Conservation (phyloP, 257 asterid genomes). For the Handroanthus guayacan region DNA sequence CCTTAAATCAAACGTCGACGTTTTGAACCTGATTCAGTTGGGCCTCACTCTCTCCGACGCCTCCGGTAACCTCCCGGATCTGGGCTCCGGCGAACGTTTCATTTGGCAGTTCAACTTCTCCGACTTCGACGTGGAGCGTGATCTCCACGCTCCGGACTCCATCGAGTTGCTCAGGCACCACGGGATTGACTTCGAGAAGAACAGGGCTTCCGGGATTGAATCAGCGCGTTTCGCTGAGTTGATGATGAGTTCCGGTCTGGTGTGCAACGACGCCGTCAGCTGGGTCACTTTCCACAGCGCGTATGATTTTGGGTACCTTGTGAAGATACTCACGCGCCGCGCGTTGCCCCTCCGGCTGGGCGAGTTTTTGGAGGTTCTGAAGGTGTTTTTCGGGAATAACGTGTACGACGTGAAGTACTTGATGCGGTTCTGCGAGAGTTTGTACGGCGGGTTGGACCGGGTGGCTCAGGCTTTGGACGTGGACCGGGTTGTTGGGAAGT, state of each 20-base stretch:
- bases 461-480: slow-evolving; percentile 60
- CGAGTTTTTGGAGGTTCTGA: slow-evolving; percentile 52
- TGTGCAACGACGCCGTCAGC: slow-evolving; percentile 59
- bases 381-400: slow-evolving; percentile 55
- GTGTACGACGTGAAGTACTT: slow-evolving; percentile 72
- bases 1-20: slow-evolving; percentile 64
- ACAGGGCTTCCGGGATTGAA: slow-evolving; percentile 55
- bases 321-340: slow-evolving; percentile 69
- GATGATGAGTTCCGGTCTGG: slow-evolving; percentile 68
- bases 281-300: slow-evolving; percentile 88
- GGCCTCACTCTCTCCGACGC: slow-evolving; percentile 65
- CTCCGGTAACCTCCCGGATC: slow-evolving; percentile 57
- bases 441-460: slow-evolving; percentile 78
- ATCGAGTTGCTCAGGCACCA: slow-evolving; percentile 56
- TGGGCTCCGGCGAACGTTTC: slow-evolving; percentile 43
- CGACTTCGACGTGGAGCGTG: slow-evolving; percentile 73
- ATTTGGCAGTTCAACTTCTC: slow-evolving; percentile 87
- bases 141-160: slow-evolving; percentile 70
- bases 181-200: slow-evolving; percentile 64
- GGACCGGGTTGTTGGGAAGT: slow-evolving; percentile 73
- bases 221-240: slow-evolving; percentile 62
- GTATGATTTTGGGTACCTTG: slow-evolving; percentile 72
- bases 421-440: slow-evolving; percentile 60
- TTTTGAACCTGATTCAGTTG: slow-evolving; percentile 54
- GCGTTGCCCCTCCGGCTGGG: slow-evolving; percentile 52